These are phyloP conservation scores for Niebla homalea DNA, from an alignment of 495 filamentous ascomycete species.

Conservation along the genomic window DNA sequence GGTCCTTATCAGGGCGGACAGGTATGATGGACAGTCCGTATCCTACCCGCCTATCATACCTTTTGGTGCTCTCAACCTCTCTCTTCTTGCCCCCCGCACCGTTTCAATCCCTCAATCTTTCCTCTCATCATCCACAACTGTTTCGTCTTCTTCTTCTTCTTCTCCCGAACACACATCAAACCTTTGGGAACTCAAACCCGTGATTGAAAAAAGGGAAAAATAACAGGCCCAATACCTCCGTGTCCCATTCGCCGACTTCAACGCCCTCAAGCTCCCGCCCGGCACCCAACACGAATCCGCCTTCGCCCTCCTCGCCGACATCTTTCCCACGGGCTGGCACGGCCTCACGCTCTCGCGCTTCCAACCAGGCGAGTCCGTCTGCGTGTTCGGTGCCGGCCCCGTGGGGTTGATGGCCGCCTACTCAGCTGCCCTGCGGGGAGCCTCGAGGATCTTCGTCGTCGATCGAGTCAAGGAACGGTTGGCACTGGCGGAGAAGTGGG, in stretches of 20 bases:
- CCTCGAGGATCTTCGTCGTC: slow-evolving; percentile 39
- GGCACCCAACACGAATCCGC: slow-evolving; percentile 33
- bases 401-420: slow-evolving; percentile 48
- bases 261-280: slow-evolving; percentile 31
- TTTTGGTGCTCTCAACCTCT: too few species aligned
- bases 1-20: slow-evolving; percentile 41
- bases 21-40: too few species aligned
- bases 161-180: background rate
- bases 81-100: too few species aligned
- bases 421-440: slow-evolving; percentile 37
- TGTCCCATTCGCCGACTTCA: slow-evolving; percentile 46
- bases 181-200: background rate
- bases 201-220: background rate
- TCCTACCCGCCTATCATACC: too few species aligned
- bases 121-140: too few species aligned
- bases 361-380: slow-evolving; percentile 39
- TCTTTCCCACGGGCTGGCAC: slow-evolving; percentile 51
- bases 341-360: slow-evolving; percentile 42
- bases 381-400: slow-evolving; percentile 36
- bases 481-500: slow-evolving; percentile 32
- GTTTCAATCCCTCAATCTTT: too few species aligned
- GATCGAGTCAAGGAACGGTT: slow-evolving; percentile 42
- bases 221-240: slow-evolving; percentile 39
- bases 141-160: too few species aligned
- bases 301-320: slow-evolving; percentile 39